phyloP scores from a whole-genome alignment of 768 basidiomycete species.

The Amanita subjunquillea region DNA sequence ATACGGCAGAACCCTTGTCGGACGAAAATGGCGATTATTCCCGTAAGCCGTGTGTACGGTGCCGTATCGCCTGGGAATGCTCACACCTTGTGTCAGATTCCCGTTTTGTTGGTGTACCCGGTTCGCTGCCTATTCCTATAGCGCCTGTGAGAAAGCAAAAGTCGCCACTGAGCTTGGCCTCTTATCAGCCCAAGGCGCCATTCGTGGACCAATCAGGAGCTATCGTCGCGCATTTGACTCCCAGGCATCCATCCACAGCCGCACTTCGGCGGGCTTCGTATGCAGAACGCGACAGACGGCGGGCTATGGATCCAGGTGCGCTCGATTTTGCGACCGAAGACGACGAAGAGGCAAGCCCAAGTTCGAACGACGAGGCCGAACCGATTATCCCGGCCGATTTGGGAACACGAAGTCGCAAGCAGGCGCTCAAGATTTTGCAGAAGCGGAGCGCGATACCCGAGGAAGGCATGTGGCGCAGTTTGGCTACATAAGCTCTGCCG shows the following conservation, averaged over 20 bases:
- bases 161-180: slow-evolving; percentile 38
- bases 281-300: slow-evolving; percentile 56
- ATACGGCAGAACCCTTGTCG: slow-evolving; percentile 1
- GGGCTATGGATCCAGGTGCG: slow-evolving; percentile 59
- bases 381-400: slow-evolving; percentile 14
- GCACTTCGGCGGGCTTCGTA: slow-evolving; percentile 53
- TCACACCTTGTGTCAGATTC: not conserved
- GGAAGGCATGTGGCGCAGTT: slow-evolving; percentile 75
- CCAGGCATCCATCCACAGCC: slow-evolving; percentile 29
- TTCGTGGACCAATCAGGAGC: slow-evolving; percentile 27
- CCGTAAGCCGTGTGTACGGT: not conserved
- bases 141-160: slow-evolving; percentile 22
- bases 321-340: slow-evolving; percentile 48
- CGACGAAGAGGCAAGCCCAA: slow-evolving; percentile 33
- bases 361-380: slow-evolving; percentile 13
- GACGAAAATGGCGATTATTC: slow-evolving; percentile 9
- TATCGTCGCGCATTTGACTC: slow-evolving; percentile 17
- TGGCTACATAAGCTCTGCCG: slow-evolving; percentile 29
- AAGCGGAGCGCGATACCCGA: slow-evolving; percentile 58
- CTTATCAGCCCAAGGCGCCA: slow-evolving; percentile 44
- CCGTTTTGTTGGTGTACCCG: slow-evolving; percentile 25
- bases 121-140: slow-evolving; percentile 61
- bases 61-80: not conserved
- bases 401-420: slow-evolving; percentile 34
- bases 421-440: slow-evolving; percentile 61